These are phyloP conservation scores for Aureobasidium melanogenum DNA, from an alignment of 2,329 filamentous ascomycete genomes.

Conservation along the genomic window DNA sequence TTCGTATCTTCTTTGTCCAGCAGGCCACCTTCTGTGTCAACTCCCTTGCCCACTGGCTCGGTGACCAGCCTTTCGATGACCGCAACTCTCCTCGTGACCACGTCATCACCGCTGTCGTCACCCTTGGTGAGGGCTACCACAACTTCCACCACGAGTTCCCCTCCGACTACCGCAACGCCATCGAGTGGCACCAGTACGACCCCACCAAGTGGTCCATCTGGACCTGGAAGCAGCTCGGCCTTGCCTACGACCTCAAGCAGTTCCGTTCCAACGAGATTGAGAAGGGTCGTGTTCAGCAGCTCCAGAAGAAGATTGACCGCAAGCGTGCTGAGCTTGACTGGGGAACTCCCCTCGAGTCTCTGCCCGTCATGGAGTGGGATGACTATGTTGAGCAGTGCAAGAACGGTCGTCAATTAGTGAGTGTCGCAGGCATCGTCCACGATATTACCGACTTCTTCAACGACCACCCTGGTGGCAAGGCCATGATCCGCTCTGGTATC, in stretches of 20 bases:
- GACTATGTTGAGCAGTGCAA: constrained; percentile 72
- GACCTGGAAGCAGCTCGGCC: constrained; percentile 72
- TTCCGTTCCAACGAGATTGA: constrained; percentile 90
- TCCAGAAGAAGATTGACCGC: constrained; percentile 88
- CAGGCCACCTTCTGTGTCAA: constrained; percentile 93
- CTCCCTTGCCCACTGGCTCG: constrained; percentile 82
- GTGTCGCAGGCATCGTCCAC: constrained; percentile 77
- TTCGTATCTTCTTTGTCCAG: constrained; percentile 83
- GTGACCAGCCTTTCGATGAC: constrained; percentile 87
- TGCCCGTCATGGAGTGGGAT: constrained; percentile 80
- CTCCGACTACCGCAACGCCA: constrained; percentile 85
- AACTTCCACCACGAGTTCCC: constrained; percentile 96
- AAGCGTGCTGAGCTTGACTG: constrained; percentile 75
- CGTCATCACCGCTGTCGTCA: constrained; percentile 75
- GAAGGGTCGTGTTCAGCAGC: constrained; percentile 80
- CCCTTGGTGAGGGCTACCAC: constrained; percentile 83
- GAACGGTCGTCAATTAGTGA: constrained; percentile 67
- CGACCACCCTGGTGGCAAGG: constrained; percentile 83
- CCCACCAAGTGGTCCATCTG: constrained; percentile 87
- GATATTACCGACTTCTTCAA: constrained; percentile 68
- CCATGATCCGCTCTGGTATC: constrained; percentile 71
- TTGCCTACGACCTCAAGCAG: constrained; percentile 81
- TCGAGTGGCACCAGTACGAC: constrained; percentile 86
- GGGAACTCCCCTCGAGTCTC: constrained; percentile 75
- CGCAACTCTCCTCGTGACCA: constrained; percentile 86